A percentile compares a stretch with the other conserved stretches of the same genome.
phyloP scores from a whole-genome alignment of 1,139 yeast genomes.

The Saccharomyces hybrid region DNA sequence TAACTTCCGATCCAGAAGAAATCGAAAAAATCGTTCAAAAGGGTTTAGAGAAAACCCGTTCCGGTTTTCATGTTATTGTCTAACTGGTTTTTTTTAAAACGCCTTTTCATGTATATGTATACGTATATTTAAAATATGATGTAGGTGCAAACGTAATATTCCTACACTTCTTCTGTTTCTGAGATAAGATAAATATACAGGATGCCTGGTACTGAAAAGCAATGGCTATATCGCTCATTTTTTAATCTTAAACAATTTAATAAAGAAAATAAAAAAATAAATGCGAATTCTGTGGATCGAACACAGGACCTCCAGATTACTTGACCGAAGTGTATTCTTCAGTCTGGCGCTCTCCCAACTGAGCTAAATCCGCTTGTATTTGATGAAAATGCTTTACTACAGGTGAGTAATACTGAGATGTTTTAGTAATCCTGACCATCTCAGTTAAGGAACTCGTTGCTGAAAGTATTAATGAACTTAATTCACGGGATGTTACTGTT shows the following conservation, averaged over 20 bases:
- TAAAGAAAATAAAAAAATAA: slow-evolving; percentile 19
- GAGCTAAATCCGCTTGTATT: slow-evolving; percentile 17
- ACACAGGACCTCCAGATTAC: slow-evolving; percentile 77
- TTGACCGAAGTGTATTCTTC: slow-evolving; percentile 16
- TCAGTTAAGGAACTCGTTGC: background rate
- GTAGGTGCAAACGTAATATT: background rate
- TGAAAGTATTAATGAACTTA: background rate
- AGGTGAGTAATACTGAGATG: background rate
- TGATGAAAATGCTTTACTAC: background rate
- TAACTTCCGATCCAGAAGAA: slow-evolving; percentile 80
- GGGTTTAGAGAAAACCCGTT: slow-evolving; percentile 58
- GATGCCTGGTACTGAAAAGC: background rate
- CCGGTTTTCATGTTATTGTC: slow-evolving; percentile 47
- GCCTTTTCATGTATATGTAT: background rate
- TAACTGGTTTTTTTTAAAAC: background rate
- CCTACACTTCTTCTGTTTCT: background rate
- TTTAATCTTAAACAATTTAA: background rate
- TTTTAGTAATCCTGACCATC: background rate
- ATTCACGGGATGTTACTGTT: background rate
- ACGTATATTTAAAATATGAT: too few relatives aligned
- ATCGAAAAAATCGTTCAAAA: slow-evolving; percentile 65
- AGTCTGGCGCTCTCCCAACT: slow-evolving; percentile 23
- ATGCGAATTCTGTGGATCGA: slow-evolving; percentile 84
- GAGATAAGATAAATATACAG: background rate
- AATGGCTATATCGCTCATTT: background rate